Base-by-base conservation (phyloP, 441 rosid genomes). In the Biscutella laevigata region DNA sequence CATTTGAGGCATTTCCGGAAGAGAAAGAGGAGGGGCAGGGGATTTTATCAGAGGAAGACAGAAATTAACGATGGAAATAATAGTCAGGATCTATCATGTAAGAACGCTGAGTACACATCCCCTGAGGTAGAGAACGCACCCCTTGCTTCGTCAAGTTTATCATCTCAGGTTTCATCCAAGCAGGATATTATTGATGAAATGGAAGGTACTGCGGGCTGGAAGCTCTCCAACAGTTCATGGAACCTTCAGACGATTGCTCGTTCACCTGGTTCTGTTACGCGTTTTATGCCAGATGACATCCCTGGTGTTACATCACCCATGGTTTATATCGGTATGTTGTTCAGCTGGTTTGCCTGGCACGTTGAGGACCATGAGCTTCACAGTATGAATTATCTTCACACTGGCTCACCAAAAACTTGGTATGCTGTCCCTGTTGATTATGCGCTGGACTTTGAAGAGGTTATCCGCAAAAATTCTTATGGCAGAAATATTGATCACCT, bases 311-410 rank as follows among this genome's bases (percentile, higher is more conserved):
- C 99, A 48, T 86, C 96, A 53, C 97, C 99, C 32, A 90, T 94
- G 97, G 71, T 94, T 53, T 94, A 90, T 70, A 79, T 94, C 24
- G 99, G 96, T 33, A 94, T 94, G 99, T 43, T 94, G 74, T 94
- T 87, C 67, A 94, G 97, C 78, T 94, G 99, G 99, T 94, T 94
- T 79, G 99, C 99, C 51, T 94, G 99, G 97, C 99, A 89, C 62
- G 95, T 94, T 68, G 99, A 94, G 71, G 99, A 94, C 79, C 99
- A 94, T 48, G 99, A 94, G 58, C 95, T 94, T 70, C 97, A 89
- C 68, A 89, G 97, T 77, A 74, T 94, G 94, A 94, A 94, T 69
- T 94, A 83, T 74, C 96, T 94, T 61, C 99, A 94, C 69, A 80
- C 79, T 59, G 97, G 99, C 55, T 78, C 94, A 36, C 74, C 92